Conservation (phyloP, 805 yeast species). For the Suhomyces vadensis region DNA sequence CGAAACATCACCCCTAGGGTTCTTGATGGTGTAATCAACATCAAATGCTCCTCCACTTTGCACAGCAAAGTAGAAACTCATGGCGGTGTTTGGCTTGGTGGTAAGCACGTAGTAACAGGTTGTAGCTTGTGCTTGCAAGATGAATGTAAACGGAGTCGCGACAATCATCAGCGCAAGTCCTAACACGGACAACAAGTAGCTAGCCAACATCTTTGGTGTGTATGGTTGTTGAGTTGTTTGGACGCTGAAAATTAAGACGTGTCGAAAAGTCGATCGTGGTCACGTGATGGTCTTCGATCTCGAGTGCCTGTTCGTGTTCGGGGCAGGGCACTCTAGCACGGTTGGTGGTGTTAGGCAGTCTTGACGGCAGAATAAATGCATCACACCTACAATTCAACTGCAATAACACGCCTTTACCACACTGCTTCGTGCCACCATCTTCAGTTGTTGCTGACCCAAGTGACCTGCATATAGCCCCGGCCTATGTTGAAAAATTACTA, state of each 20-base stretch:
- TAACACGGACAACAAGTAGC: conserved; percentile 14
- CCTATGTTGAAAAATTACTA: neutral
- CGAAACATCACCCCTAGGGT: conserved; percentile 57
- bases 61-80: conserved; percentile 82
- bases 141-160: conserved; percentile 68
- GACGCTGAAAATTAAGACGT: conserved; percentile 11
- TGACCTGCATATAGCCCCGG: neutral
- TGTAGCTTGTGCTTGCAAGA: conserved; percentile 71
- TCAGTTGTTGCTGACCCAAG: too few species aligned
- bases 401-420: too few species aligned
- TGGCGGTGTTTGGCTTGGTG: conserved; percentile 53
- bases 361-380: too few species aligned
- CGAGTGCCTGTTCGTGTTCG: too few species aligned
- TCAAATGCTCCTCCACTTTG: conserved; percentile 80
- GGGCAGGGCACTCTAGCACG: too few species aligned
- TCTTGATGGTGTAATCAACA: conserved; percentile 64
- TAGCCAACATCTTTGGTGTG: conserved; percentile 4
- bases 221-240: conserved; percentile 2
- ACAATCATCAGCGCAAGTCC: conserved; percentile 32
- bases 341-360: too few species aligned
- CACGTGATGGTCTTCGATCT: neutral
- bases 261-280: conserved; percentile 8
- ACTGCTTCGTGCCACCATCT: too few species aligned
- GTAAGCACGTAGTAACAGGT: conserved; percentile 74
- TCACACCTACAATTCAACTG: too few species aligned